Base-by-base conservation (phyloP, 805 yeast genomes). In the Zygosaccharomyces pseudorouxii region DNA sequence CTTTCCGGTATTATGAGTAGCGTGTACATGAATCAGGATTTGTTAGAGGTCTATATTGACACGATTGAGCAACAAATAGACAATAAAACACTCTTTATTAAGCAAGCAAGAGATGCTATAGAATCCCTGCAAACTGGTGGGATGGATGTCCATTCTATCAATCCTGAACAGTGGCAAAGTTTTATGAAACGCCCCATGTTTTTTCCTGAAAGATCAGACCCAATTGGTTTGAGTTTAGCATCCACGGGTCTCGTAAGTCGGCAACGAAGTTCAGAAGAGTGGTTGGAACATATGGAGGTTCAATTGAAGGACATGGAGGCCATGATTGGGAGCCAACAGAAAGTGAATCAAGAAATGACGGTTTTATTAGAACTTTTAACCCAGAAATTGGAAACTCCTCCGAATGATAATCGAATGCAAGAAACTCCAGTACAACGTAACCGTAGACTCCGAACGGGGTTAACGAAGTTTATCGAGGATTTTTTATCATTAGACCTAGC, bases 191-290 rank as follows among this genome's bases (percentile, higher is more conserved):
- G 55, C 29, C 63, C 65, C 0, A 49, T 65, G 55, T 55, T 60
- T 36, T 54, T 52, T n/a, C 60, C 66, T 5, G 68, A 62, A 35
- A 56, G 65, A 47, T 58, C 69, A 0, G 70, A 65, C 38, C 68
- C 69, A 1, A 55, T 64, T 37, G 69, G 70, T 0, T 39, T 60
- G 9, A 55, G 59, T 41, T 42, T 63, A 36, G 59, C 54, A 0
- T 53, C 57, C 19, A 47, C 51, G 12, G 53, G 57, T 27, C 38
- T 56, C 14, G 29, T 47, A 6, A 38, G 46, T 20, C 57, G 65
- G 16, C 52, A 49, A 19, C 44, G 51, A 14, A 49, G 58, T 6
- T 51, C 62, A 2, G 40, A 46, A 14, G 52, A 56, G 14, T 56
- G 55, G 56, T 33, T 55, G 31, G 37, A 49, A 36, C 8, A 30